A percentile compares a stretch with the other conserved stretches of the same genome.
Evolutionary conservation across 2,329 filamentous ascomycete species (phyloP).

Genomic region (Fusarium nematophilum): DNA sequence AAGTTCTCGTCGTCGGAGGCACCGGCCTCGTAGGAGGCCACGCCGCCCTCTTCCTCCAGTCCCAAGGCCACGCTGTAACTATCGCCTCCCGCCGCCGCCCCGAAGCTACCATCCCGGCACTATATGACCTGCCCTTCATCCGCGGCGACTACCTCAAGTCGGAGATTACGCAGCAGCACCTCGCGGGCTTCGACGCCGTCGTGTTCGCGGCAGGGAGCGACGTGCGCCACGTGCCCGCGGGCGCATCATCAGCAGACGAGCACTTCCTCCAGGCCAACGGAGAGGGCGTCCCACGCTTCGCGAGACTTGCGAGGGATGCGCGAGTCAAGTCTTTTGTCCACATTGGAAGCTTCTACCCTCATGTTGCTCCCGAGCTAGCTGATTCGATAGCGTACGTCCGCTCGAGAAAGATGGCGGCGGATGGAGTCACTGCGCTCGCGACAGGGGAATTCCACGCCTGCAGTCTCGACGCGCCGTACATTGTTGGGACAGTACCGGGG

Average conservation of each 20-base stretch:
- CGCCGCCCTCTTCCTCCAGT: not conserved
- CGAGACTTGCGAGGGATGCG: not conserved
- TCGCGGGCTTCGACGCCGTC: not conserved
- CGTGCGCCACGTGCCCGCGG: not conserved
- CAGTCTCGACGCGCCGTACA: not conserved
- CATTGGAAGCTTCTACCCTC: not conserved
- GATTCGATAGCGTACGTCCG: not conserved
- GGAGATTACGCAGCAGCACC: not conserved
- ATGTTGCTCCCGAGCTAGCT: not conserved
- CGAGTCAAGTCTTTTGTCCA: not conserved
- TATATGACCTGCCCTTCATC: not conserved
- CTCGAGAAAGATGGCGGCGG: not conserved
- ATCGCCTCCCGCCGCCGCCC: not conserved
- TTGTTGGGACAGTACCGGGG: not conserved
- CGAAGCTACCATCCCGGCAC: not conserved
- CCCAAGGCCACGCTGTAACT: not conserved
- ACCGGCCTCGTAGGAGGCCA: not conserved
- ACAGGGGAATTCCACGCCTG: not conserved
- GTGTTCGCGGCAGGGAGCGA: not conserved
- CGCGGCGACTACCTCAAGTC: not conserved
- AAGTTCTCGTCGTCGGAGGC: slow-evolving; percentile 1
- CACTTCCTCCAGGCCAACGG: not conserved
- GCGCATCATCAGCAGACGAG: not conserved
- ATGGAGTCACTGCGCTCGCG: not conserved
- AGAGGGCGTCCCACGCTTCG: not conserved